Evolutionary conservation across 305 asterid species (phyloP), one percentile per base, ranked within the genome.

Genomic region (Fraxinus dipetala): DNA sequence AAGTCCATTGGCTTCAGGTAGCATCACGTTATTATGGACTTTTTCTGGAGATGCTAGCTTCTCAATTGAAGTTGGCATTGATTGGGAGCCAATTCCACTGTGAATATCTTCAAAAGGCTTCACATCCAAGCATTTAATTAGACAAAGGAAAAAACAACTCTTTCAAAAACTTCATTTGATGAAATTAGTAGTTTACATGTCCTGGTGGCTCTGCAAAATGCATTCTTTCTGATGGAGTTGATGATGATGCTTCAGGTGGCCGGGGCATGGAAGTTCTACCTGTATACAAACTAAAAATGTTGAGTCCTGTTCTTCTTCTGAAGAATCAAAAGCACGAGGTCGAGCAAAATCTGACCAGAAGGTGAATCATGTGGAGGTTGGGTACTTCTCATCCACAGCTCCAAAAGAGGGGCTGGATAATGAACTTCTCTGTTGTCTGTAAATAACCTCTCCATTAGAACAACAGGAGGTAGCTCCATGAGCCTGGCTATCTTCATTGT

Each of bases 401-500:
- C 91, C 85, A 94, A 38, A 82, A 94, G 94, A 51, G 93, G 89
- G 30, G 86, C 77, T 40, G 99, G 97, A 85, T 89, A 93, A 84
- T 96, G 85, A 69, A 93, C 87, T 80, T 87, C 87, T 78, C 82
- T 77, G 72, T 78, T 86, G 67, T 85, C 90, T 13, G 82, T 67
- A 78, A 87, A 75, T 83, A 91, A 84, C 82, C 86, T 90, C 78
- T 90, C 95, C 81, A 85, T 69, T 79, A 92, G 88, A 34, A 91
- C 94, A 70, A 88, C 70, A 48, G 97, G 93, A 83, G 98, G 99
- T 75, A 94, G 87, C 45, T 90, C 95, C 93, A 91, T 87, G 84
- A 89, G 90, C 65, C 87, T 31, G 78, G 90, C 83, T 77, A 76
- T 90, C 90, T 93, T 96, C 92, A 89, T 85, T 75, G 69, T 83